Conservation (phyloP, 495 filamentous ascomycete genomes). For the Lophium mytilinum region DNA sequence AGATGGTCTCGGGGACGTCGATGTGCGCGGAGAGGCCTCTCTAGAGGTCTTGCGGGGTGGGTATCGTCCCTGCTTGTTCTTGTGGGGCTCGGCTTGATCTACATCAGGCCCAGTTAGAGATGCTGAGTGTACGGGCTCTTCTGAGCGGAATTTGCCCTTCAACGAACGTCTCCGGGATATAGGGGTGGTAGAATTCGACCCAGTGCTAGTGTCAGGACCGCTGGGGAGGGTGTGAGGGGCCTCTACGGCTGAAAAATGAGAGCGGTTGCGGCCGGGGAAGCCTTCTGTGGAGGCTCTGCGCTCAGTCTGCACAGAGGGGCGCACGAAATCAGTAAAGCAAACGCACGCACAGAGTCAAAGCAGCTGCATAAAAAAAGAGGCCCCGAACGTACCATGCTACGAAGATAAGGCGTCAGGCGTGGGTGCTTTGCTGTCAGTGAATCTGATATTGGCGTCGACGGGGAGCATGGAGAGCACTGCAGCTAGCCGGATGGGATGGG, state of each 20-base stretch:
- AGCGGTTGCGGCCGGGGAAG: slow-evolving; percentile 2
- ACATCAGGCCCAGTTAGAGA: slow-evolving; percentile 14
- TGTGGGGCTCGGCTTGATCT: slow-evolving; percentile 15
- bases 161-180: slow-evolving; percentile 6
- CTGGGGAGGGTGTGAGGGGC: not conserved
- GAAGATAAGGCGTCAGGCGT: slow-evolving; percentile 1
- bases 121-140: slow-evolving; percentile 3
- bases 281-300: slow-evolving; percentile 17
- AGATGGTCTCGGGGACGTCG: slow-evolving; percentile 2
- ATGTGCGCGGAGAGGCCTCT: not conserved
- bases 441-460: slow-evolving; percentile 22
- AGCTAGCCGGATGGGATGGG: slow-evolving; percentile 5
- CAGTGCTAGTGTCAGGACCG: not conserved
- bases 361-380: not conserved
- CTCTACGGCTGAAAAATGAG: not conserved
- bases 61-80: slow-evolving; percentile 2
- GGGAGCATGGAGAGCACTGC: not conserved
- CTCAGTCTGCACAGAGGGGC: slow-evolving; percentile 12
- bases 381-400: slow-evolving; percentile 25
- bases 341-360: not conserved
- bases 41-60: slow-evolving; percentile 2
- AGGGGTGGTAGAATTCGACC: not conserved
- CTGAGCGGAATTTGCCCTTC: slow-evolving; percentile 4
- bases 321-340: not conserved
- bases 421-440: slow-evolving; percentile 23